Evolutionary conservation across 352 stramenopile genomes (phyloP), one percentile per base, ranked within the genome.

Genomic region (Globisporangium cederbergense): DNA sequence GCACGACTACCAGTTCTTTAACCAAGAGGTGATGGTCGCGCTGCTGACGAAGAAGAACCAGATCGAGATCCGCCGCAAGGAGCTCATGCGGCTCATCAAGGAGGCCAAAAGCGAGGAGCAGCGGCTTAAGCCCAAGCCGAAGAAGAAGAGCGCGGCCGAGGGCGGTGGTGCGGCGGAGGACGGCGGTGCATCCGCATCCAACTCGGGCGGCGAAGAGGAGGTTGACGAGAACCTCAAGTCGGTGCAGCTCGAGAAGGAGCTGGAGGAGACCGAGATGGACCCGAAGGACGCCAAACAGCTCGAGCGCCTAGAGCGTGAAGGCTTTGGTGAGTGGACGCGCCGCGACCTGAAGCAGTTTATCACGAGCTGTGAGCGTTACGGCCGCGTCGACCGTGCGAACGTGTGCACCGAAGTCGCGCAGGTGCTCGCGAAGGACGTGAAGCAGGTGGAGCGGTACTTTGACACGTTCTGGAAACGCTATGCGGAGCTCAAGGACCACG

Each of bases 1-100:
- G 47, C 92, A 98, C 66, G 96, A 99, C 69, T 98, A 97, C 66
- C 96, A 98, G 70, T 93, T 99, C 60, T 99, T 98, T 69, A 73
- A 99, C 70, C 81, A 96, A 20, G 88, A 96, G 9, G 78, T 83
- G 16, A 81, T 98, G 62, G 79, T 97, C 25, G 77, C 75, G 51
- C 72, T 99, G 32, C 74, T 95, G 5, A 92, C 86, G 4, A 89
- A 86, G 61, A 96, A 95, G 65, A 90, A 80, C 2, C 81, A 93
- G 55, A 72, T 98, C 49, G 94, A 98, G 66, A 97, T 97, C 58
- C 82, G 92, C 43, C 79, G 86, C 5, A 93, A 97, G 60, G 83
- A 97, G 40, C 74, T 97, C 1, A 68, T 67, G n/a, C 77, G 83
- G 14, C 72, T 87, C 40, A 90, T 95, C 63, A 95, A 93, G 46